Percentiles rank a stretch among this genome's conserved stretches.
Conservation (phyloP, 495 filamentous ascomycete species). For the Mytilinidion resinicola region DNA sequence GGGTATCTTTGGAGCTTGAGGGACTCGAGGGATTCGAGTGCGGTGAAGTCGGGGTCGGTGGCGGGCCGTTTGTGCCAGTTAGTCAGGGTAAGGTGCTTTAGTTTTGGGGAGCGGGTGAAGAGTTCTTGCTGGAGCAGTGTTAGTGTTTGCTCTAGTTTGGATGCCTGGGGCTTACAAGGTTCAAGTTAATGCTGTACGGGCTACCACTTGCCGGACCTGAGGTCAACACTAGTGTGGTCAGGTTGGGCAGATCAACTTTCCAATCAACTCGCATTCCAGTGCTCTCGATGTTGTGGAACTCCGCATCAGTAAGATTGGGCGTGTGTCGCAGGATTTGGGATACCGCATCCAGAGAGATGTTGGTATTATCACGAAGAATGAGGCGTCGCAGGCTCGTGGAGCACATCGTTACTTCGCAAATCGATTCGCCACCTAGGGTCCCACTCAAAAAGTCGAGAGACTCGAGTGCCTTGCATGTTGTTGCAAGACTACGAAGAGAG, state of each 20-base stretch:
- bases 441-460: constrained; percentile 21
- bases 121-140: background rate
- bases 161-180: background rate
- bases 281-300: constrained; percentile 27
- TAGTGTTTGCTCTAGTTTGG: background rate
- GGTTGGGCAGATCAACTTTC: constrained; percentile 15
- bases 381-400: constrained; percentile 40
- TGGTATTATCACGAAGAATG: constrained; percentile 36
- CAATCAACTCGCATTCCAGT: background rate
- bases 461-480: constrained; percentile 23
- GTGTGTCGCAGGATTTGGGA: constrained; percentile 38
- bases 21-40: constrained; percentile 1
- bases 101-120: constrained; percentile 2
- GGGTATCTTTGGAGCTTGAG: constrained; percentile 1
- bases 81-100: constrained; percentile 1
- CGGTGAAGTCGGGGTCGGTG: background rate
- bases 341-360: constrained; percentile 33
- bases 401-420: constrained; percentile 22
- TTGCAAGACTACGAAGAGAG: constrained; percentile 22
- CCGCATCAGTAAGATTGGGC: constrained; percentile 40
- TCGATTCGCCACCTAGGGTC: constrained; percentile 5
- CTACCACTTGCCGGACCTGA: background rate
- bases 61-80: background rate
- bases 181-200: background rate
- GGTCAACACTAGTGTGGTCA: constrained; percentile 5